These are phyloP conservation scores for Strobilomyces confusus DNA, from an alignment of 768 basidiomycete genomes.

Conservation along the genomic window DNA sequence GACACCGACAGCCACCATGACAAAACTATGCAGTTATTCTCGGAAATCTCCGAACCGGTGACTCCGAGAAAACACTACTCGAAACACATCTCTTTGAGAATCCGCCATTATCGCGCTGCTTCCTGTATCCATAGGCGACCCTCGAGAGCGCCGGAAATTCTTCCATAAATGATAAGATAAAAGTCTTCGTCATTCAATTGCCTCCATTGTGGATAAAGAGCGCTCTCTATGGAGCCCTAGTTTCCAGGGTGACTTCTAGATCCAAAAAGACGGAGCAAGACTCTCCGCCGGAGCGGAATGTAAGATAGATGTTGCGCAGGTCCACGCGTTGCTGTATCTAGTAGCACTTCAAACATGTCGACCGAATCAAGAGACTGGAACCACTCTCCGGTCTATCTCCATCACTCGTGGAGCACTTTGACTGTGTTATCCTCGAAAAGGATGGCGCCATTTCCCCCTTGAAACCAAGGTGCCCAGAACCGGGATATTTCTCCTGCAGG, in stretches of 20 bases:
- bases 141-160: neutral
- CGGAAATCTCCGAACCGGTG: slow-evolving; percentile 31
- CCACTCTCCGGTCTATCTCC: neutral
- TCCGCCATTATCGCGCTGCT: too few species aligned
- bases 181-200: neutral
- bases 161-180: neutral
- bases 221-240: neutral
- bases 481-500: slow-evolving; percentile 30
- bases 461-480: slow-evolving; percentile 31
- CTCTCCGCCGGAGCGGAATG: neutral
- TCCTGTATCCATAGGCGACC: too few species aligned
- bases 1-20: slow-evolving; percentile 45
- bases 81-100: neutral
- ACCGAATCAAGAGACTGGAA: too few species aligned
- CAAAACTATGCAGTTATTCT: slow-evolving; percentile 43
- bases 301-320: neutral
- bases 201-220: neutral
- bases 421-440: slow-evolving; percentile 19
- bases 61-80: neutral
- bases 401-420: neutral
- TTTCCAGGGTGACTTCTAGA: neutral
- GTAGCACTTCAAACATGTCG: neutral
- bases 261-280: neutral
- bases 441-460: slow-evolving; percentile 24
- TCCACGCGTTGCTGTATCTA: neutral